These are phyloP conservation scores for Tulasnella sp. DNA, from an alignment of 768 basidiomycete species.

Conservation along the genomic window DNA sequence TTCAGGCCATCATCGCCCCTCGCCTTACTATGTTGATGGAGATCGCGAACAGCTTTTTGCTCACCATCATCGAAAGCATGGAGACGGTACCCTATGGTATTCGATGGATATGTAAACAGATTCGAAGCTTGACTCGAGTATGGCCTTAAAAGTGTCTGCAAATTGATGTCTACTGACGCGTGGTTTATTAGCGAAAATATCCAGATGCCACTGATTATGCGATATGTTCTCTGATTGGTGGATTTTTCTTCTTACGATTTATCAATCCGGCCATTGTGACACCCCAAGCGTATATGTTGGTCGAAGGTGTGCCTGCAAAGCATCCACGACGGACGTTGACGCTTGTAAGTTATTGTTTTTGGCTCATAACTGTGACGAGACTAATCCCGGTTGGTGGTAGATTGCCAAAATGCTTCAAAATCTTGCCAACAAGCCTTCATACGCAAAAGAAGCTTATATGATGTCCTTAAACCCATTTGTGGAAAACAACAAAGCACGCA, in stretches of 20 bases:
- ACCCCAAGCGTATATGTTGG: conserved; percentile 98
- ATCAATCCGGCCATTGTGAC: conserved; percentile 99
- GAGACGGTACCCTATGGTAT: conserved; percentile 99
- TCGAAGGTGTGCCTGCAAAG: conserved; percentile 94
- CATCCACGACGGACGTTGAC: conserved; percentile 94
- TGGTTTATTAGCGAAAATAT: conserved; percentile 69
- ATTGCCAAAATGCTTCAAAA: conserved; percentile 99
- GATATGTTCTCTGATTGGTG: conserved; percentile 95
- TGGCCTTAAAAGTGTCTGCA: conserved; percentile 11
- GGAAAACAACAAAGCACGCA: conserved; percentile 94
- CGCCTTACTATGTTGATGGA: conserved; percentile 99
- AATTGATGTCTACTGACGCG: neutral
- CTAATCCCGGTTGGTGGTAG: conserved; percentile 29
- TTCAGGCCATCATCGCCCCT: conserved; percentile 95
- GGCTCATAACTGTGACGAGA: neutral
- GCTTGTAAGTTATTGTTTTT: conserved; percentile 35
- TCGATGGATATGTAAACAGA: conserved; percentile 99
- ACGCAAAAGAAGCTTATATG: conserved; percentile 98
- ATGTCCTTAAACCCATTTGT: conserved; percentile 97
- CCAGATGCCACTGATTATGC: conserved; percentile 98
- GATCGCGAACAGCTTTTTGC: conserved; percentile 93
- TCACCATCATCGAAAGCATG: conserved; percentile 97
- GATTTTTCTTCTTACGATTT: conserved; percentile 99
- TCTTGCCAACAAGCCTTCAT: conserved; percentile 95
- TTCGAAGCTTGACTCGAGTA: conserved; percentile 88